Evolutionary conservation across 1,284 basidiomycete genomes (phyloP).

Genomic region (Erythrobasidium hasegawianum): DNA sequence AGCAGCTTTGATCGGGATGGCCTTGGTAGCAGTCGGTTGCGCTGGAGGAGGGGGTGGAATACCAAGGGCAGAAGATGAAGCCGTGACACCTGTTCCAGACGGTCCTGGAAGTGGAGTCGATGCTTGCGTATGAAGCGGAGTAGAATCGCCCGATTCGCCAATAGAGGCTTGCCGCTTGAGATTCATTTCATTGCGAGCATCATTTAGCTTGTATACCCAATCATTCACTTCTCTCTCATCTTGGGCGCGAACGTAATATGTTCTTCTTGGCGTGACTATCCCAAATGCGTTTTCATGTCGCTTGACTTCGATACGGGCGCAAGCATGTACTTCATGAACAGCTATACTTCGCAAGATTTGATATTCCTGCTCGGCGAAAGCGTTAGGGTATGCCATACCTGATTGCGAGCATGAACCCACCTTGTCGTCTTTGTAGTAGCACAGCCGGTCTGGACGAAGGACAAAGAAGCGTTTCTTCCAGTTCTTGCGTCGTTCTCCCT

Average conservation of each 20-base stretch:
- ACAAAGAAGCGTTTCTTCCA: conserved; percentile 99
- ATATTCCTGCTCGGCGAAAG: conserved; percentile 60
- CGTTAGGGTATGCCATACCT: neutral
- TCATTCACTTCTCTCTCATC: conserved; percentile 66
- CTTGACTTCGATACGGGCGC: conserved; percentile 81
- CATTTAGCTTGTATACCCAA: conserved; percentile 62
- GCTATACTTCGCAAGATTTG: conserved; percentile 85
- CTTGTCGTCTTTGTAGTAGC: conserved; percentile 90
- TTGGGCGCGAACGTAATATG: conserved; percentile 86
- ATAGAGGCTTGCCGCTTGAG: conserved; percentile 3
- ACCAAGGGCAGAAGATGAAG: neutral
- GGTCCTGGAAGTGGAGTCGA: neutral
- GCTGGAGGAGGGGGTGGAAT: neutral
- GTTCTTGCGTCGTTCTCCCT: conserved; percentile 93
- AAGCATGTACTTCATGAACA: conserved; percentile 82
- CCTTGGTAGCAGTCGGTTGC: neutral
- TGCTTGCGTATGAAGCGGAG: neutral
- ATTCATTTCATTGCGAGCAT: conserved; percentile 19
- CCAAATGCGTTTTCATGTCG: conserved; percentile 86
- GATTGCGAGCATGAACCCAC: conserved; percentile 51
- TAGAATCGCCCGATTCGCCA: neutral
- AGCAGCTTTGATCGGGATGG: neutral
- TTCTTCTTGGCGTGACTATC: conserved; percentile 82
- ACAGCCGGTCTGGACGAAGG: conserved; percentile 80
- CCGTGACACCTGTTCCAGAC: neutral